Percentiles rank a stretch among this genome's conserved stretches.
Evolutionary conservation across 352 stramenopile species (phyloP).

Genomic region (Thraustochytrium sp.): DNA sequence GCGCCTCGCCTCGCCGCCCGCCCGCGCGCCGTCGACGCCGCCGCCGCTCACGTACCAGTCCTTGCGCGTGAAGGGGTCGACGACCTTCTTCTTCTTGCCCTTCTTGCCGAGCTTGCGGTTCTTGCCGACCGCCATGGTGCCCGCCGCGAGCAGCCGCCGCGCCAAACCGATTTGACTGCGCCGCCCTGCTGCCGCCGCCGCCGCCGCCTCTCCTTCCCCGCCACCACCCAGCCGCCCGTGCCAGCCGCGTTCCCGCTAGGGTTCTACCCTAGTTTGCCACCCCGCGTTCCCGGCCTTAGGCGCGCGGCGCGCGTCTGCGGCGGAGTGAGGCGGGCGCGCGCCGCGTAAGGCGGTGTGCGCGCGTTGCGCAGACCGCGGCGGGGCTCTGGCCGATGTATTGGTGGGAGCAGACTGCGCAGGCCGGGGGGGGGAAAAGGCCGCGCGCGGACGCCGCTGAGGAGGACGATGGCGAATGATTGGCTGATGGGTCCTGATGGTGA

Average conservation of each 20-base stretch:
- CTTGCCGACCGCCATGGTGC: constrained; percentile 48
- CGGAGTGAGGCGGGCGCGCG: neutral
- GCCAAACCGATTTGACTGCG: neutral
- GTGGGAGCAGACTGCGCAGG: no score
- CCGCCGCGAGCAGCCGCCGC: no score
- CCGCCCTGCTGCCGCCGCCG: neutral
- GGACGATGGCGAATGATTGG: no score
- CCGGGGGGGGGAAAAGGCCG: no score
- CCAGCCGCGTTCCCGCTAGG: neutral
- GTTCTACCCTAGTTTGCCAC: neutral
- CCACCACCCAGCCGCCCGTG: neutral
- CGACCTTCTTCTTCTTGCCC: constrained; percentile 52
- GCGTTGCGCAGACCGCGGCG: no score
- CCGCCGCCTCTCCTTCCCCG: neutral
- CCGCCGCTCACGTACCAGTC: constrained; percentile 71
- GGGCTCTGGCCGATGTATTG: no score
- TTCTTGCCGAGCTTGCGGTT: constrained; percentile 51
- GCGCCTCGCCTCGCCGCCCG: neutral
- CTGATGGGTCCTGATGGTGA: no score
- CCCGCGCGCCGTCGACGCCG: neutral
- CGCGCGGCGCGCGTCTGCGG: neutral
- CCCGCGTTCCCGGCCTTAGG: neutral
- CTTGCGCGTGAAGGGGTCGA: constrained; percentile 99
- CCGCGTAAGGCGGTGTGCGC: no score
- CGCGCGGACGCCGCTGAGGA: no score